Evolutionary conservation across 2,329 filamentous ascomycete genomes (phyloP).

Genomic region (Fusarium buharicum): DNA sequence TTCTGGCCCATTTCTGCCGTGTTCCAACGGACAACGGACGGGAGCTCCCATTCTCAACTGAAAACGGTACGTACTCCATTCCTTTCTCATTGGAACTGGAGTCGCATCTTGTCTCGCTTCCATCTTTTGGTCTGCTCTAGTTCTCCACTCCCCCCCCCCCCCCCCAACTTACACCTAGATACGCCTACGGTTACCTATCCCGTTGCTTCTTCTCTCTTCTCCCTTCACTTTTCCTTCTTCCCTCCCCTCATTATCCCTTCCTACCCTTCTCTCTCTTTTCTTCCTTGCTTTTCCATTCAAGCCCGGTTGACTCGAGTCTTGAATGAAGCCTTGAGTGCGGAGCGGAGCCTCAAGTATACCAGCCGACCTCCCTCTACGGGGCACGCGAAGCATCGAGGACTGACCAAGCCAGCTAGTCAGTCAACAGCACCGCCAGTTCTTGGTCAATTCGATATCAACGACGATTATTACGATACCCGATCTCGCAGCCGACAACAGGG

Average conservation of each 20-base stretch:
- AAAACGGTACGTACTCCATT: conserved; percentile 27
- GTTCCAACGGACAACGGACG: conserved; percentile 10
- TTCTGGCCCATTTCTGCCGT: conserved; percentile 26
- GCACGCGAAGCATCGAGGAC: conserved; percentile 21
- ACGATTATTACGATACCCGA: conserved; percentile 25
- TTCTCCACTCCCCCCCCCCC: conserved; percentile 30
- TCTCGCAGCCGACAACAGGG: conserved; percentile 32
- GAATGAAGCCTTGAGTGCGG: conserved; percentile 36
- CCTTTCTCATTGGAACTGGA: conserved; percentile 15
- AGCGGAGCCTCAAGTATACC: conserved; percentile 32
- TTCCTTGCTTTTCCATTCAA: conserved; percentile 35
- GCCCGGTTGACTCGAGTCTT: conserved; percentile 41
- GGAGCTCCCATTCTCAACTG: conserved; percentile 27
- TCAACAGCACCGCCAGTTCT: conserved; percentile 17
- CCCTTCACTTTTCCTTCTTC: conserved; percentile 29
- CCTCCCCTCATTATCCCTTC: background rate
- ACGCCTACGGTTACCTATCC: background rate
- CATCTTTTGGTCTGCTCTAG: conserved; percentile 27
- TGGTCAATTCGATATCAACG: conserved; percentile 12
- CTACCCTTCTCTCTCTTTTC: conserved; percentile 20
- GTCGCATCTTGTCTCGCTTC: conserved; percentile 45
- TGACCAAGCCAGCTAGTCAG: conserved; percentile 27
- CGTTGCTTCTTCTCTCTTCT: conserved; percentile 24
- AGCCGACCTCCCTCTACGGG: conserved; percentile 1
- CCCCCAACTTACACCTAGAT: conserved; percentile 28